phyloP scores from a whole-genome alignment of 139 green algal species.

The Nannochloris sp. region DNA sequence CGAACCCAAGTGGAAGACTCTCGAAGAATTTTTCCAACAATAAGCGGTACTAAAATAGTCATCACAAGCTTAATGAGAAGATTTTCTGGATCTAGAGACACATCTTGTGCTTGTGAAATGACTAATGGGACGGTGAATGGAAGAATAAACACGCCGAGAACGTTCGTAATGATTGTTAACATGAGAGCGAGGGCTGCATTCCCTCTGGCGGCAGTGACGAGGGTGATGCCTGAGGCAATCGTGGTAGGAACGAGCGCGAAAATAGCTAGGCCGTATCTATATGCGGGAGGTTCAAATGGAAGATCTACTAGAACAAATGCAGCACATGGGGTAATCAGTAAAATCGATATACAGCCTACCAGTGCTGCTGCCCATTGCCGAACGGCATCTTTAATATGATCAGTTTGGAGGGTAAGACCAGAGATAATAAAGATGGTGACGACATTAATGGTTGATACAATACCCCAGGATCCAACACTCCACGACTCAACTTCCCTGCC shows the following conservation, averaged over 20 bases:
- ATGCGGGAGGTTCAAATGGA: slow-evolving; percentile 46
- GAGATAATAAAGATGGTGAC: slow-evolving; percentile 61
- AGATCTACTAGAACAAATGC: slow-evolving; percentile 50
- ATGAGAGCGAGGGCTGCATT: slow-evolving; percentile 59
- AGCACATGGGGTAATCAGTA: slow-evolving; percentile 51
- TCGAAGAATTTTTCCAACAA: slow-evolving; percentile 24
- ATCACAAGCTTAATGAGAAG: slow-evolving; percentile 18
- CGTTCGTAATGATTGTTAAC: slow-evolving; percentile 72
- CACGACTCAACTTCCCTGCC: background rate
- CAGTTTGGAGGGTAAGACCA: slow-evolving; percentile 59
- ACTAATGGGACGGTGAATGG: slow-evolving; percentile 51
- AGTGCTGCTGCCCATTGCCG: slow-evolving; percentile 35
- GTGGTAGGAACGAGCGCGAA: slow-evolving; percentile 77
- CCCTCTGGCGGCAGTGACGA: background rate
- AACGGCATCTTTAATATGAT: slow-evolving; percentile 49
- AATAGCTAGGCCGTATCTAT: slow-evolving; percentile 61
- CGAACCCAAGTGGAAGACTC: background rate
- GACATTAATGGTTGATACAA: slow-evolving; percentile 22
- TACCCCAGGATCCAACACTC: background rate
- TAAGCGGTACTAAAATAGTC: slow-evolving; percentile 44
- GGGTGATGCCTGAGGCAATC: slow-evolving; percentile 61
- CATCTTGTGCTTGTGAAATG: slow-evolving; percentile 5
- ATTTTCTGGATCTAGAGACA: slow-evolving; percentile 23
- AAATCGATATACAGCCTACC: slow-evolving; percentile 49
- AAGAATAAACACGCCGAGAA: slow-evolving; percentile 66